Conservation (phyloP, 495 filamentous ascomycete species). For the Sphaerosporella brunnea region DNA sequence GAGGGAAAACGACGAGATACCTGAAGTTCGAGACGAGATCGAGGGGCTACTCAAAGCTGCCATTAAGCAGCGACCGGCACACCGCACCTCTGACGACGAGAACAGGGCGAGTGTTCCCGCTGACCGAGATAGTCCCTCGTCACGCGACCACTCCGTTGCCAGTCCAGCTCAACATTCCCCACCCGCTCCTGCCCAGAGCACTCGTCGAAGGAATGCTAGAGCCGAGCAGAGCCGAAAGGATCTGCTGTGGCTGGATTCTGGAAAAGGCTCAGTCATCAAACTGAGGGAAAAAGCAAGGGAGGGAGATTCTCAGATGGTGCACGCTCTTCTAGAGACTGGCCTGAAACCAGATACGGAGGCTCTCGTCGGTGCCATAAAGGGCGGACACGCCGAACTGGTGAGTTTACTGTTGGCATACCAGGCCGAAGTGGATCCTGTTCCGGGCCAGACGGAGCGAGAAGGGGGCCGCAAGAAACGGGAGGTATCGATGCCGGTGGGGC, state of each 20-base stretch:
- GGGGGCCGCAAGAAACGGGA: constrained; percentile 18
- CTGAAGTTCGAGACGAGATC: constrained; percentile 34
- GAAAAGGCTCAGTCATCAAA: constrained; percentile 40
- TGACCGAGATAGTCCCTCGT: constrained; percentile 33
- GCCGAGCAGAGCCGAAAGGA: constrained; percentile 45
- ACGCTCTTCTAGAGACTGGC: constrained; percentile 20
- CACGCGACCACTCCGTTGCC: constrained; percentile 44
- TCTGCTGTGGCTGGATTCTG: constrained; percentile 41
- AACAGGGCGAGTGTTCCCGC: constrained; percentile 35
- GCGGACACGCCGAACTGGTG: constrained; percentile 73
- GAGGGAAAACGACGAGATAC: constrained; percentile 40
- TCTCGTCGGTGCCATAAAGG: constrained; percentile 77
- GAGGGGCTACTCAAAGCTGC: constrained; percentile 36
- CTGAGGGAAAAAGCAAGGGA: constrained; percentile 62
- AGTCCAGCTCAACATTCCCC: constrained; percentile 44
- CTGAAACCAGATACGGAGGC: constrained; percentile 50
- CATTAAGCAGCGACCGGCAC: constrained; percentile 23
- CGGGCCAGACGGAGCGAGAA: constrained; percentile 29
- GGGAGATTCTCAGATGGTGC: constrained; percentile 45
- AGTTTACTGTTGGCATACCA: constrained; percentile 72
- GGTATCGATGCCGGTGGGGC: constrained; percentile 32
- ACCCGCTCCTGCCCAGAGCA: constrained; percentile 28
- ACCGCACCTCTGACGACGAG: constrained; percentile 32
- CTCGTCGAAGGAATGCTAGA: constrained; percentile 38
- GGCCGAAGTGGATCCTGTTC: constrained; percentile 62